Conservation (phyloP, 768 basidiomycete species). For the Auriculariales sp. region DNA sequence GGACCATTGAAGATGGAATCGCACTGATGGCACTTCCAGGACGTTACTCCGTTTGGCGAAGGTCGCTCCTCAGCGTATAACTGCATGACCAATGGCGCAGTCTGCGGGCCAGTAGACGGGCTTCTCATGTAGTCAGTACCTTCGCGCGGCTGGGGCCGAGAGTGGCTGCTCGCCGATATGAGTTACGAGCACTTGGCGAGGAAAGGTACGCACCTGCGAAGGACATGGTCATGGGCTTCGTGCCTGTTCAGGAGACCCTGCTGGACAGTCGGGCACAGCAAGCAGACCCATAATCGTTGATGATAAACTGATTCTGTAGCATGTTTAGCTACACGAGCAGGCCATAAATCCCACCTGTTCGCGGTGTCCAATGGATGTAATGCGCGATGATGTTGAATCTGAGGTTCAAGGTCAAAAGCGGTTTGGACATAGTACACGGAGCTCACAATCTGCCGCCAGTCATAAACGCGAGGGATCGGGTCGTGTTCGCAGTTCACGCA, state of each 20-base stretch:
- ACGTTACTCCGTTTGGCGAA: too few relatives aligned
- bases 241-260: not conserved
- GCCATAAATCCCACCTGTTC: not conserved
- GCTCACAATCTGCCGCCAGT: not conserved
- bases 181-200: not conserved
- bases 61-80: not conserved
- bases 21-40: too few relatives aligned
- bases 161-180: not conserved
- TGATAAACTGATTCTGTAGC: not conserved
- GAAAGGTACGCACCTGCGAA: not conserved
- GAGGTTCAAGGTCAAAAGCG: not conserved
- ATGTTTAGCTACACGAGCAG: not conserved
- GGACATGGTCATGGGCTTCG: not conserved
- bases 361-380: too few relatives aligned
- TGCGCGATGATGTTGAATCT: not conserved
- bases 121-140: not conserved
- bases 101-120: not conserved
- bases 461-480: not conserved
- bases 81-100: not conserved
- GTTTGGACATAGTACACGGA: not conserved
- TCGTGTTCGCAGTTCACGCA: not conserved
- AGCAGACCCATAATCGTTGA: not conserved
- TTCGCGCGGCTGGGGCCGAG: not conserved
- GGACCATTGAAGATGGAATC: too few relatives aligned
- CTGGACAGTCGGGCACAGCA: not conserved